Evolutionary conservation across 768 basidiomycete species (phyloP).

Genomic region (Mrakia gelida): DNA sequence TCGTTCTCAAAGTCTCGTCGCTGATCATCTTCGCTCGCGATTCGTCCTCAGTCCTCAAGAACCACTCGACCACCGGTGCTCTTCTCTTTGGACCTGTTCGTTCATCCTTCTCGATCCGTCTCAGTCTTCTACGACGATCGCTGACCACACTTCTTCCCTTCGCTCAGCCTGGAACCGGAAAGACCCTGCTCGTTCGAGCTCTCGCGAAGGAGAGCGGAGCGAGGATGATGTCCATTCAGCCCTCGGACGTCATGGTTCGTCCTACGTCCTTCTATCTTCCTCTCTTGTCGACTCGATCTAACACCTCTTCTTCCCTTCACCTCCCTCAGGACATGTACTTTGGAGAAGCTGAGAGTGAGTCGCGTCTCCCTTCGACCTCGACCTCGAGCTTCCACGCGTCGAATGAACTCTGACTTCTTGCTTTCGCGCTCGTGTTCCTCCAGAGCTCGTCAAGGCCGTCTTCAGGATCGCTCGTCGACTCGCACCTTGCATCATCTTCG

Average conservation of each 20-base stretch:
- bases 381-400: background rate
- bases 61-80: constrained; percentile 86
- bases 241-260: constrained; percentile 94
- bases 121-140: too few species aligned
- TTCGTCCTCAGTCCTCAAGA: constrained; percentile 57
- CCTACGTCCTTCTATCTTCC: background rate
- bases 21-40: background rate
- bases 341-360: constrained; percentile 43
- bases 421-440: too few species aligned
- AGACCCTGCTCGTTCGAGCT: constrained; percentile 55
- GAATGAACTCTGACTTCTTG: background rate
- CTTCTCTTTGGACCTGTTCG: constrained; percentile 73
- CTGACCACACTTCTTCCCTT: too few species aligned
- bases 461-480: constrained; percentile 80
- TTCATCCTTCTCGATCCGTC: too few species aligned
- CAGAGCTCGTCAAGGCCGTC: constrained; percentile 63
- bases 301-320: background rate
- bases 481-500: constrained; percentile 86
- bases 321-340: constrained; percentile 25
- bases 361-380: background rate
- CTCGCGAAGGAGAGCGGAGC: constrained; percentile 91
- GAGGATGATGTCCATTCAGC: constrained; percentile 82
- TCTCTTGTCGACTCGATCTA: too few species aligned
- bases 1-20: background rate
- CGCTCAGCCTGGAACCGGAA: constrained; percentile 42